phyloP scores from a whole-genome alignment of 129 eudicot genomes.

The Heracleum sosnowskyi region DNA sequence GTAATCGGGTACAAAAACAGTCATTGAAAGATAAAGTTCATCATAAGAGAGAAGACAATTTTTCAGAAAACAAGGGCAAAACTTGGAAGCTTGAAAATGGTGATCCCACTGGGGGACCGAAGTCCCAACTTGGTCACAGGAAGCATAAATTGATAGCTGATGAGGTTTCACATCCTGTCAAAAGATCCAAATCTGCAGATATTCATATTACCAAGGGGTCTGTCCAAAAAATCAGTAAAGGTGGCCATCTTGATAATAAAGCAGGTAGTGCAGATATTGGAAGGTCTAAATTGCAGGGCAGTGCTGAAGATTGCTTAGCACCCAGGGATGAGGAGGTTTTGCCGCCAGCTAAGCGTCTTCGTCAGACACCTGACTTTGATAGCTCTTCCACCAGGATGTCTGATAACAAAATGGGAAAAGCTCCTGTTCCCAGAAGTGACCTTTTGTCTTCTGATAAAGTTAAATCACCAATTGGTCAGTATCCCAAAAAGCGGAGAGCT shows the following conservation, averaged over 20 bases:
- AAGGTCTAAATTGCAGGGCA: slow-evolving; percentile 21
- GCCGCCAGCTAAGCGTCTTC: slow-evolving; percentile 54
- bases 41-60: slow-evolving; percentile 26
- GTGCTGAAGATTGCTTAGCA: slow-evolving; percentile 28
- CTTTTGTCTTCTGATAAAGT: slow-evolving; percentile 24
- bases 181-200: slow-evolving; percentile 43
- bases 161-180: slow-evolving; percentile 32
- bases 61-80: slow-evolving; percentile 26
- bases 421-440: slow-evolving; percentile 25
- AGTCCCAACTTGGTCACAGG: slow-evolving; percentile 25
- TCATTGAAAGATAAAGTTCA: slow-evolving; percentile 32
- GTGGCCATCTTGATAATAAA: slow-evolving; percentile 24
- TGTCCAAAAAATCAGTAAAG: slow-evolving; percentile 28
- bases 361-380: slow-evolving; percentile 26
- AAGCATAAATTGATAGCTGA: slow-evolving; percentile 23
- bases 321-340: slow-evolving; percentile 43
- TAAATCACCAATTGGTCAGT: slow-evolving; percentile 31
- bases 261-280: slow-evolving; percentile 27
- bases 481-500: slow-evolving; percentile 60
- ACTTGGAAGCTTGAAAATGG: slow-evolving; percentile 17
- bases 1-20: slow-evolving; percentile 22
- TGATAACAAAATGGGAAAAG: slow-evolving; percentile 31
- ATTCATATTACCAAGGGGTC: slow-evolving; percentile 29
- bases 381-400: slow-evolving; percentile 27
- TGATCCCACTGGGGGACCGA: slow-evolving; percentile 21